These are phyloP conservation scores for Hirsutella thompsonii DNA, from an alignment of 2,329 filamentous ascomycete species.

Conservation along the genomic window DNA sequence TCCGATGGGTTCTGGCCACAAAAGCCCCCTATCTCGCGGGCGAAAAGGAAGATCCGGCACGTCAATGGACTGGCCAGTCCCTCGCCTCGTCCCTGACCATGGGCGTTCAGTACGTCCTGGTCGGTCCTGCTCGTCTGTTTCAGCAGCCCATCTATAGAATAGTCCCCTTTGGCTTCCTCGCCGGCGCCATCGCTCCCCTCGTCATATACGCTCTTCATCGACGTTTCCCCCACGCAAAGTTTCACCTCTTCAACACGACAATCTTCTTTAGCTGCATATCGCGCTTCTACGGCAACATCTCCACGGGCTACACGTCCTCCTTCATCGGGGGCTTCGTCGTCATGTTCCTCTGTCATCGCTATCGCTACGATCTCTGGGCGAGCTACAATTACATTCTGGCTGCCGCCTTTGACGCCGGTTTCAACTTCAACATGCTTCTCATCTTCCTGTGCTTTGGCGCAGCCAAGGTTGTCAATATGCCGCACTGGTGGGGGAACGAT, in stretches of 20 bases:
- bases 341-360: conserved; percentile 45
- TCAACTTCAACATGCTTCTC: conserved; percentile 47
- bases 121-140: conserved; percentile 38
- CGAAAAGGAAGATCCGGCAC: conserved; percentile 34
- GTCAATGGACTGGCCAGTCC: conserved; percentile 48
- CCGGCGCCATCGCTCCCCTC: conserved; percentile 31
- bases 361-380: conserved; percentile 43
- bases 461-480: conserved; percentile 43
- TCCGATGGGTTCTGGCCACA: conserved; percentile 44
- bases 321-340: conserved; percentile 48
- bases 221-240: conserved; percentile 37
- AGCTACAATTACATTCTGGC: conserved; percentile 49
- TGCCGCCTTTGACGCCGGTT: conserved; percentile 48
- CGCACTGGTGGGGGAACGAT: conserved; percentile 53
- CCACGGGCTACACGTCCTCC: conserved; percentile 42
- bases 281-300: conserved; percentile 48
- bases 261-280: conserved; percentile 46
- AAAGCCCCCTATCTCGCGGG: conserved; percentile 44
- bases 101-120: conserved; percentile 46
- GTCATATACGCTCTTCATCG: conserved; percentile 38
- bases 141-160: conserved; percentile 30
- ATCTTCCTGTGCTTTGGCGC: conserved; percentile 48
- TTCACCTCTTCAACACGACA: conserved; percentile 46
- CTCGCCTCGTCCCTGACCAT: conserved; percentile 38
- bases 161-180: conserved; percentile 39